phyloP scores from a whole-genome alignment of 768 basidiomycete genomes.

The Russula sp. region DNA sequence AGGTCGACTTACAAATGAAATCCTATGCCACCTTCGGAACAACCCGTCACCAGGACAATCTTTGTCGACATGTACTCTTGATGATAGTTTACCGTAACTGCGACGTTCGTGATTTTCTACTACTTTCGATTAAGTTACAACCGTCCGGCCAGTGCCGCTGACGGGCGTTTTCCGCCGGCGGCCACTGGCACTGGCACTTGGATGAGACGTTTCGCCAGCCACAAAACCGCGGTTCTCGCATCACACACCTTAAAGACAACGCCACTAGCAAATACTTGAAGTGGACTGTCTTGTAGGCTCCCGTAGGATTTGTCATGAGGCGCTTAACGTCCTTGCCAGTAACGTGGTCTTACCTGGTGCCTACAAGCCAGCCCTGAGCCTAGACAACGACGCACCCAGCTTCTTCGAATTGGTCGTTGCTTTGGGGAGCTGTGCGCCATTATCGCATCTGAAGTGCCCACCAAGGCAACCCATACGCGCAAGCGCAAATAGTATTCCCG shows the following conservation, averaged over 20 bases:
- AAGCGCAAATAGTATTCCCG: not conserved
- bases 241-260: no score
- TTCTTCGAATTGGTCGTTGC: not conserved
- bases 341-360: not conserved
- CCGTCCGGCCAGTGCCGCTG: no score
- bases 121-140: no score
- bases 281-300: no score
- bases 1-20: conserved; percentile 2
- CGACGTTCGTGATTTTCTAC: no score
- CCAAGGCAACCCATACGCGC: not conserved
- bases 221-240: no score
- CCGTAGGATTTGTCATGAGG: no score
- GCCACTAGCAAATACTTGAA: no score
- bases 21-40: conserved; percentile 11
- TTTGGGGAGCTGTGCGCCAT: not conserved
- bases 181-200: no score
- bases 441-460: not conserved
- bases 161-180: no score
- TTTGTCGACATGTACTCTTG: conserved; percentile 1
- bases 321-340: not conserved
- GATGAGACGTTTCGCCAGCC: no score
- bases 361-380: not conserved
- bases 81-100: no score
- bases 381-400: not conserved
- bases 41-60: conserved; percentile 12